These are phyloP conservation scores for Fusarium penzigii DNA, from an alignment of 2,329 filamentous ascomycete genomes.

Conservation along the genomic window DNA sequence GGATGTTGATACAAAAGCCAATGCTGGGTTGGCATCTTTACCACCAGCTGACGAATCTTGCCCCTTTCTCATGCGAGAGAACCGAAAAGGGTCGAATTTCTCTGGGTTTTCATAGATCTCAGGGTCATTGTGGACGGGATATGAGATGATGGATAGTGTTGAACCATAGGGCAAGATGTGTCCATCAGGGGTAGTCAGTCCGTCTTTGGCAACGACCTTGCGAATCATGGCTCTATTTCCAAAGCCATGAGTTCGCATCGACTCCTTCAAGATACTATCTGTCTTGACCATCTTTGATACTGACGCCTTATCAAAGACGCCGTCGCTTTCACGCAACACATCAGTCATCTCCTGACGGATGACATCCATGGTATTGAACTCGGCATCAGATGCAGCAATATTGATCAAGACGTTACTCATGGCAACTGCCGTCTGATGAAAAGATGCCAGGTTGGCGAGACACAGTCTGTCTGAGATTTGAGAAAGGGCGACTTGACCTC, in stretches of 20 bases:
- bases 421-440: slow-evolving; percentile 9
- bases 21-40: background rate
- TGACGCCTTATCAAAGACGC: slow-evolving; percentile 4
- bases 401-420: slow-evolving; percentile 11
- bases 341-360: slow-evolving; percentile 5
- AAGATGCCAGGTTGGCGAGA: slow-evolving; percentile 12
- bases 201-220: slow-evolving; percentile 4
- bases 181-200: slow-evolving; percentile 5
- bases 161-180: slow-evolving; percentile 8
- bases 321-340: background rate
- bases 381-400: slow-evolving; percentile 7
- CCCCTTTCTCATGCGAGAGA: background rate
- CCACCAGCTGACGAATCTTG: background rate
- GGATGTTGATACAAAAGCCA: slow-evolving; percentile 10
- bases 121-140: slow-evolving; percentile 7
- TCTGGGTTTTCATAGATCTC: slow-evolving; percentile 5
- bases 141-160: slow-evolving; percentile 7
- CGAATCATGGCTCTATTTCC: slow-evolving; percentile 10
- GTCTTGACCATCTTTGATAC: slow-evolving; percentile 7
- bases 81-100: slow-evolving; percentile 9
- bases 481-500: background rate
- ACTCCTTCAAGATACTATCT: slow-evolving; percentile 8
- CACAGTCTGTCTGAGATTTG: slow-evolving; percentile 17
- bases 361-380: slow-evolving; percentile 4
- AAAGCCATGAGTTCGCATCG: slow-evolving; percentile 10